Evolutionary conservation across 2,329 filamentous ascomycete genomes (phyloP).

Genomic region (Fusarium vanettenii): DNA sequence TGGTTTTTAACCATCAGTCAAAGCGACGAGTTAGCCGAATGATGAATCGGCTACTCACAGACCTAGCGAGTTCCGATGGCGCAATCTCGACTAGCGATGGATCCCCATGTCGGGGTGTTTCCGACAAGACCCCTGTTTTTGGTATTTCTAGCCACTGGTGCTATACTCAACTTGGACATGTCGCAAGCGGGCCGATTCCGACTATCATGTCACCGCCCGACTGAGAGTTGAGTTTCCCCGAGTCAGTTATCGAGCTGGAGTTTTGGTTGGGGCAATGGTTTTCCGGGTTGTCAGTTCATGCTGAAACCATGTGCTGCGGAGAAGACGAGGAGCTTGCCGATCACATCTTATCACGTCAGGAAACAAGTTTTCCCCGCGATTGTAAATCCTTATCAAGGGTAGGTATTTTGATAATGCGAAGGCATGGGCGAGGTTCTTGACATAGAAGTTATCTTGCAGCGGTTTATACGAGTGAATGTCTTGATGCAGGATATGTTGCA

Average conservation of each 20-base stretch:
- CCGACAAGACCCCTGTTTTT: background rate
- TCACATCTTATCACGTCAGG: background rate
- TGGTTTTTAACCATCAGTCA: conserved; percentile 5
- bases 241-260: background rate
- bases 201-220: background rate
- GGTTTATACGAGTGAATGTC: background rate
- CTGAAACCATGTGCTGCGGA: background rate
- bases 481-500: background rate
- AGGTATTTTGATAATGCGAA: background rate
- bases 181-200: background rate
- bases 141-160: background rate
- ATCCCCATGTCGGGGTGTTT: background rate
- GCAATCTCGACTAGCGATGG: background rate
- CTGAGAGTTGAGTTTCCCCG: background rate
- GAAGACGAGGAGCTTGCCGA: background rate
- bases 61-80: background rate
- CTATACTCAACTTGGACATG: background rate
- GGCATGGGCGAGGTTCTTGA: background rate
- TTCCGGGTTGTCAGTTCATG: background rate
- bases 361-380: background rate
- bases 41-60: background rate
- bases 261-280: background rate
- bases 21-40: background rate
- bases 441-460: background rate
- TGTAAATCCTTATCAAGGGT: background rate